These are phyloP conservation scores for Croton setiger DNA, from an alignment of 441 rosid species.

Conservation along the genomic window DNA sequence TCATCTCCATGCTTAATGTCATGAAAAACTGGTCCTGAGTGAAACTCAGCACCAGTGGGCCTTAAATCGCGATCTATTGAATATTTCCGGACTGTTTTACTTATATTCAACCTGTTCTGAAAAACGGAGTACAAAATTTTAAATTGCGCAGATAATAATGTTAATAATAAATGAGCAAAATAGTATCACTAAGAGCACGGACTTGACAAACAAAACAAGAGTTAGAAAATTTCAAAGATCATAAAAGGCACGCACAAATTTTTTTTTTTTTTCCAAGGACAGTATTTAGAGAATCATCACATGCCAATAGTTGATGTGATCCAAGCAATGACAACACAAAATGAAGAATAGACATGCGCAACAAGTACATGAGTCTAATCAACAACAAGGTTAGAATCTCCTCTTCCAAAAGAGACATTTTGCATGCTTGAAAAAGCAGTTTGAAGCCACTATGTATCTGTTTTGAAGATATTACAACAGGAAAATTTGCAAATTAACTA, in stretches of 20 bases:
- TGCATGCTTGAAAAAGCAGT: background rate
- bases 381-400: background rate
- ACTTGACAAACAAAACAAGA: background rate
- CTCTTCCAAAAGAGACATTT: background rate
- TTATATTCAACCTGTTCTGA: constrained; percentile 98
- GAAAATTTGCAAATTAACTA: background rate
- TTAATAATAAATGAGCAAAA: background rate
- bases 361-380: background rate
- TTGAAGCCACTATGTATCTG: background rate
- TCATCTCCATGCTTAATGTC: constrained; percentile 90
- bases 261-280: background rate
- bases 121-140: constrained; percentile 29
- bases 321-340: background rate
- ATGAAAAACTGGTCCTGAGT: constrained; percentile 54
- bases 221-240: background rate
- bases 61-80: constrained; percentile 81
- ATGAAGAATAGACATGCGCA: background rate
- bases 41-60: constrained; percentile 80
- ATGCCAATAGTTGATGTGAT: constrained; percentile 1
- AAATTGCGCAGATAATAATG: background rate
- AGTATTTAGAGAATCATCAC: background rate
- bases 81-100: constrained; percentile 89
- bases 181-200: background rate
- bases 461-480: background rate
- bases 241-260: background rate